Evolutionary conservation across 2,329 filamentous ascomycete species (phyloP), one percentile per base, ranked within the genome.

Genomic region (Coniella vitis): DNA sequence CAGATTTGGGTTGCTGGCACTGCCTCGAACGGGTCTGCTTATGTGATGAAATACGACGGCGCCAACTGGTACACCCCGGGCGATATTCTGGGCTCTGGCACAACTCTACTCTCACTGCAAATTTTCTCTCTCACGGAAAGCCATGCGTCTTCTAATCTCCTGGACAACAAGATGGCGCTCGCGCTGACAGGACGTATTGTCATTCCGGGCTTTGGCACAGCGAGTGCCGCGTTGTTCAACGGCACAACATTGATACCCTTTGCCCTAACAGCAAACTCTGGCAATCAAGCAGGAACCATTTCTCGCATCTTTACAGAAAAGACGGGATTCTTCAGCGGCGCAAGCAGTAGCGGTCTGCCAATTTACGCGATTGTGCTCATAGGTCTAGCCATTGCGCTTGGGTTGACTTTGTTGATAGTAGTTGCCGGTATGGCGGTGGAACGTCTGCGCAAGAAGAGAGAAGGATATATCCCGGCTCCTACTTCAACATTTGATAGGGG

Each of bases 171-270:
- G 54, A 81, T 93, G 63, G 76, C 81, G 4, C 78, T 98, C 32
- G 77, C 98, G 67, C 72, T 97, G 43, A 88, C 88, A n/a, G 93
- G 93, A 35, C 79, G 85, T 46, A 79, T 98, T 56, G 76, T 81
- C 55, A 74, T 97, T 16, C 80, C 85, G 0, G 70, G 71, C 42
- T 90, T 90, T 61, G 90, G 91, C 51, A 84, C 83, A 49, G 88
- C 86, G 5, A 95, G 91, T 13, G 90, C 88, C 8, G 91, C 84
- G 7, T 71, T 96, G 22, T 98, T 87, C 71, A 88, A 97, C 61
- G 93, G 93, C 58, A 88, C 83, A 10, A 70, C 73, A 3, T 82
- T 91, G 62, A 74, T 74, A 45, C 91, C 93, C 0, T 95, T 91
- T 64, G 78, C 89, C 36, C 76, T 98, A 37, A 87, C 90, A 2